Evolutionary conservation across 2,329 filamentous ascomycete genomes (phyloP).

Genomic region (Keithomyces neogunnii): DNA sequence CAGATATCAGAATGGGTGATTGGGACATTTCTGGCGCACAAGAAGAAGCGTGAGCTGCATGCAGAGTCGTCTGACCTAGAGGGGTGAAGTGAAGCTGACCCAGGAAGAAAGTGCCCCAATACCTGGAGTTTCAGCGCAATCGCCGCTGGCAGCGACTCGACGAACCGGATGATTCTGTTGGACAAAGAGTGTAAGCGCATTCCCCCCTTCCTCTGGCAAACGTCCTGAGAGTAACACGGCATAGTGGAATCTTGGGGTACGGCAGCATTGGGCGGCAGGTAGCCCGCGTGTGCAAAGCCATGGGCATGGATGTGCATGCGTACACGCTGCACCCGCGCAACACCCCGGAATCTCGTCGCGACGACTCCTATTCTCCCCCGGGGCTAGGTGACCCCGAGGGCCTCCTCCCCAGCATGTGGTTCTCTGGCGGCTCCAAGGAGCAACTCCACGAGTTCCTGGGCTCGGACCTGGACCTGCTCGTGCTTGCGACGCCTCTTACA

Average conservation of each 20-base stretch:
- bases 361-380: not conserved
- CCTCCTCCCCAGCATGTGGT: too few relatives aligned
- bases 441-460: not conserved
- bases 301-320: conserved; percentile 66
- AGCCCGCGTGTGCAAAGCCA: conserved; percentile 48
- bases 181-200: conserved; percentile 38
- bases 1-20: conserved; percentile 52
- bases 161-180: conserved; percentile 32
- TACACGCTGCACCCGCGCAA: conserved; percentile 61
- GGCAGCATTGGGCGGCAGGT: conserved; percentile 45
- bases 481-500: not conserved
- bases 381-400: too few relatives aligned
- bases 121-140: conserved; percentile 19
- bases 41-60: conserved; percentile 30
- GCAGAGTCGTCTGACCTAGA: too few relatives aligned
- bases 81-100: too few relatives aligned
- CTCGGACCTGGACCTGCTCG: not conserved
- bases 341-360: not conserved
- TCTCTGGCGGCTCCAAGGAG: too few relatives aligned
- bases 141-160: conserved; percentile 32
- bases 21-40: conserved; percentile 38
- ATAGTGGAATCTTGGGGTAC: conserved; percentile 44
- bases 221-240: too few relatives aligned
- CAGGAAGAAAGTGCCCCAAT: conserved; percentile 11
- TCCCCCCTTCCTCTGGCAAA: too few relatives aligned